Conservation (phyloP, 768 basidiomycete genomes). For the Boletus sp. region DNA sequence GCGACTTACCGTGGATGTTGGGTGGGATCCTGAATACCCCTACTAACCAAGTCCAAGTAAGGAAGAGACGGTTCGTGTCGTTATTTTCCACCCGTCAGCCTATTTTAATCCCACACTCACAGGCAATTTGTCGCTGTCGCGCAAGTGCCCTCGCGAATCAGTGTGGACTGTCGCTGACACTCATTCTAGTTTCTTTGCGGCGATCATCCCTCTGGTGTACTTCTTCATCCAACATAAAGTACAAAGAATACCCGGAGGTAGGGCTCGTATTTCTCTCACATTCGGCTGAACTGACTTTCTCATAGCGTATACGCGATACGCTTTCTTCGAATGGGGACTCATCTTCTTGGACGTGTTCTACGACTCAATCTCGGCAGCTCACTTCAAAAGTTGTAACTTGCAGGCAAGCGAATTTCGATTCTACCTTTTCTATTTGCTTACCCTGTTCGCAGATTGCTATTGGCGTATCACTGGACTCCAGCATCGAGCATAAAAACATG, state of each 20-base stretch:
- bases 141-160: conserved; percentile 29
- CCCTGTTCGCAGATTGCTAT: conserved; percentile 17
- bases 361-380: conserved; percentile 63
- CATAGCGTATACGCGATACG: conserved; percentile 81
- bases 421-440: not conserved
- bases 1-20: conserved; percentile 89
- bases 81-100: not conserved
- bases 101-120: not conserved
- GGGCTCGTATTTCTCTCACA: conserved; percentile 13
- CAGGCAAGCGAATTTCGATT: conserved; percentile 40
- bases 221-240: conserved; percentile 88
- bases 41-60: conserved; percentile 36
- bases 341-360: conserved; percentile 72
- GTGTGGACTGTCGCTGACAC: conserved; percentile 1
- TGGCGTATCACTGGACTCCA: conserved; percentile 28
- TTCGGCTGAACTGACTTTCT: not conserved
- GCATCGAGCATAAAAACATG: conserved; percentile 36
- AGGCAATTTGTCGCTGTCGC: conserved; percentile 54
- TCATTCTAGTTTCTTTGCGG: conserved; percentile 60
- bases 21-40: conserved; percentile 61
- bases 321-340: conserved; percentile 86
- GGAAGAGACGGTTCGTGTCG: conserved; percentile 49
- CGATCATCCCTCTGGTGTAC: conserved; percentile 73
- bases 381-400: conserved; percentile 53
- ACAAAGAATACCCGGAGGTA: conserved; percentile 74